Percentiles rank a stretch among this genome's conserved stretches.
phyloP scores from a whole-genome alignment of 495 filamentous ascomycete genomes.

The Penicillium malachiteum region DNA sequence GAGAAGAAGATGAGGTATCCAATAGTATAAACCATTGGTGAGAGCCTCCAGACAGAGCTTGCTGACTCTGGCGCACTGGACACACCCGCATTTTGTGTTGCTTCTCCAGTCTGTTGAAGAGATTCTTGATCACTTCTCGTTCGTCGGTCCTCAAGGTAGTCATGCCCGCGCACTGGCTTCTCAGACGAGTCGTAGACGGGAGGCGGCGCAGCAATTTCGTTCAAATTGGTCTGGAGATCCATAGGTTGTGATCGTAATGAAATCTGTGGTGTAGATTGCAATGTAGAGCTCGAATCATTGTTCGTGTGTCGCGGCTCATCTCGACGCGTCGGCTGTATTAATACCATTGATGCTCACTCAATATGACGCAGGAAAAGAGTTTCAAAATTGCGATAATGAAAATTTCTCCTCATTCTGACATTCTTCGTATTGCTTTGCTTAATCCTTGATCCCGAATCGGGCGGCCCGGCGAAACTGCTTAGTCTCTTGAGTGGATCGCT shows the following conservation, averaged over 20 bases:
- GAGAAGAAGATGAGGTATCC: constrained; percentile 10
- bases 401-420: too few species aligned
- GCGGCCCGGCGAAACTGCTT: not conserved
- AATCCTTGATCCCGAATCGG: not conserved
- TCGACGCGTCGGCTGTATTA: not conserved
- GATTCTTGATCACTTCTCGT: not conserved
- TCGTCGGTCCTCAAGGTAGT: not conserved
- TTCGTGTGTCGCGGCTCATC: not conserved
- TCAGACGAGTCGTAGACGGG: constrained; percentile 7
- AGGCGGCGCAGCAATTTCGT: constrained; percentile 12
- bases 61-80: too few species aligned
- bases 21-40: not conserved
- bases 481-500: not conserved
- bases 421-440: not conserved
- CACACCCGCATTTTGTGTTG: not conserved
- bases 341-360: too few species aligned
- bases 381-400: too few species aligned
- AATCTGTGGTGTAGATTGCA: not conserved
- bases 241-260: not conserved
- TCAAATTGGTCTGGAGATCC: constrained; percentile 2
- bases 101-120: not conserved
- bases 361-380: too few species aligned
- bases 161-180: not conserved
- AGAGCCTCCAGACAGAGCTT: too few species aligned
- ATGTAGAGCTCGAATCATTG: not conserved